Evolutionary conservation across 2,329 filamentous ascomycete genomes (phyloP).

Genomic region (Teratosphaeria destructans): DNA sequence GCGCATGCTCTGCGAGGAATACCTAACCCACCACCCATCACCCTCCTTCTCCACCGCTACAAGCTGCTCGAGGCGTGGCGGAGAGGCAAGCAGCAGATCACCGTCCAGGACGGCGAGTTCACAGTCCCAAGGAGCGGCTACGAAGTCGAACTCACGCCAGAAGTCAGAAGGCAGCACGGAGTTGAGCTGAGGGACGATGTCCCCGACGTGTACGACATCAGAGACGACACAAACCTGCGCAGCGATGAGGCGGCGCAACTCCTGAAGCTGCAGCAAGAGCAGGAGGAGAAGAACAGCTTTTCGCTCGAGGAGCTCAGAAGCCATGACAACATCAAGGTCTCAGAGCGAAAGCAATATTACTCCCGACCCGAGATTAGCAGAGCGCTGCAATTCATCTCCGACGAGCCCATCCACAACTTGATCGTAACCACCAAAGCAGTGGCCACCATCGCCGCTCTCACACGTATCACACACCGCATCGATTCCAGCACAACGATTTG

Average conservation of each 20-base stretch:
- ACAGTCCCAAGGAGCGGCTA: conserved; percentile 30
- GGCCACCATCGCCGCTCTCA: conserved; percentile 55
- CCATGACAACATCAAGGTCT: background rate
- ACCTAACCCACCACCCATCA: conserved; percentile 58
- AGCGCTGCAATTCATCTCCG: conserved; percentile 1
- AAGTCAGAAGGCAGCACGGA: conserved; percentile 28
- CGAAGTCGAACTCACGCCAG: conserved; percentile 34
- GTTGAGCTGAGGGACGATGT: conserved; percentile 14
- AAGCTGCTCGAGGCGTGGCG: conserved; percentile 38
- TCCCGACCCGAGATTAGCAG: background rate
- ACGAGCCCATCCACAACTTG: conserved; percentile 56
- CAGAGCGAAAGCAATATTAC: background rate
- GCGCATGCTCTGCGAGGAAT: conserved; percentile 59
- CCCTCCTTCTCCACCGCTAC: conserved; percentile 61
- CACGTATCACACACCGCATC: conserved; percentile 56
- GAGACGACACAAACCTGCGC: conserved; percentile 8
- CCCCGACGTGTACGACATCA: conserved; percentile 13
- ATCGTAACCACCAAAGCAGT: conserved; percentile 70
- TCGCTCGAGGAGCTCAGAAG: background rate
- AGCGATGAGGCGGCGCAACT: conserved; percentile 20
- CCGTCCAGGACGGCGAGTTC: conserved; percentile 34
- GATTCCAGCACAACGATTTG: conserved; percentile 59
- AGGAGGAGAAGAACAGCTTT: background rate
- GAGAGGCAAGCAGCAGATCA: conserved; percentile 34
- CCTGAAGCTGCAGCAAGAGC: conserved; percentile 8